A percentile compares a stretch with the other conserved stretches of the same genome.
Conservation (phyloP, 192 early-diverging fungal species). For the Backusella sp. region DNA sequence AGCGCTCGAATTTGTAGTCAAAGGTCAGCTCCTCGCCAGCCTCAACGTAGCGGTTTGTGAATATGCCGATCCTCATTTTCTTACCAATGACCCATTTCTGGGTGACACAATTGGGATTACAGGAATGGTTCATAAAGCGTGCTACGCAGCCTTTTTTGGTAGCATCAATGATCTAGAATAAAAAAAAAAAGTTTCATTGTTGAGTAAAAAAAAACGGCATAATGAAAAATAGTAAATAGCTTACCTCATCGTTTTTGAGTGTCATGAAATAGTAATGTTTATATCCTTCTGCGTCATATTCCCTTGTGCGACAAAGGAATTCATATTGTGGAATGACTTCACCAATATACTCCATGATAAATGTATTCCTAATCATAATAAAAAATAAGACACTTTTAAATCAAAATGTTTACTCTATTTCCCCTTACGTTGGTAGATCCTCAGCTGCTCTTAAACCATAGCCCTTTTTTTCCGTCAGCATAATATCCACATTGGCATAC, state of each 20-base stretch:
- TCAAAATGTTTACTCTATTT: background rate
- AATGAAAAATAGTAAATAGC: background rate
- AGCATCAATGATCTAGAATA: constrained; percentile 84
- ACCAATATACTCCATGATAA: constrained; percentile 97
- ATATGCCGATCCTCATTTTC: constrained; percentile 91
- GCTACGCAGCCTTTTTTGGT: constrained; percentile 88
- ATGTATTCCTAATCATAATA: constrained; percentile 59
- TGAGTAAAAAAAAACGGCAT: background rate
- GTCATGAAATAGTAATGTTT: constrained; percentile 99
- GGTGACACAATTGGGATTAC: constrained; percentile 89
- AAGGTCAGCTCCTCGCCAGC: constrained; percentile 91
- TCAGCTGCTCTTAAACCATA: constrained; percentile 79
- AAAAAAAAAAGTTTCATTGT: background rate
- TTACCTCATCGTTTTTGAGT: constrained; percentile 83
- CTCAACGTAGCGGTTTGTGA: constrained; percentile 72
- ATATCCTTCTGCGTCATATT: constrained; percentile 77
- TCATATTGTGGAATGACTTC: constrained; percentile 82
- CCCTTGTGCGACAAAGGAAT: constrained; percentile 79
- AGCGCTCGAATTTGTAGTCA: constrained; percentile 98
- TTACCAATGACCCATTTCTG: constrained; percentile 98
- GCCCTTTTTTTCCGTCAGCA: constrained; percentile 89
- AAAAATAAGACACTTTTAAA: no score
- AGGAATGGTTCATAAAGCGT: constrained; percentile 98
- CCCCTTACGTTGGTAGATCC: constrained; percentile 60
- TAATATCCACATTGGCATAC: constrained; percentile 85